These are phyloP conservation scores for Claviceps paspali DNA, from an alignment of 2,329 filamentous ascomycete species.

Conservation along the genomic window DNA sequence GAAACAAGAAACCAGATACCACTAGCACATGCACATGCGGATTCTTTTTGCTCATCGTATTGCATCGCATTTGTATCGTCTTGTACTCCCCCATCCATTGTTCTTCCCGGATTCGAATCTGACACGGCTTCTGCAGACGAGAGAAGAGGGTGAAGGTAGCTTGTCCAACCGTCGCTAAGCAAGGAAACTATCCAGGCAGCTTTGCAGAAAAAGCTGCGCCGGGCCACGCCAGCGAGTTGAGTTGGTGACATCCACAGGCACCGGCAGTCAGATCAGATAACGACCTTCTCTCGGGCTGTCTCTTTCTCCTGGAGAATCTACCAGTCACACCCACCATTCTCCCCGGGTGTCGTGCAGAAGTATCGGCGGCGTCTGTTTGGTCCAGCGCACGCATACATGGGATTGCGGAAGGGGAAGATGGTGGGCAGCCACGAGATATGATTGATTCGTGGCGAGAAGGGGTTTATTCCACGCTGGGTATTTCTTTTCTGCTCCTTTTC, in stretches of 20 bases:
- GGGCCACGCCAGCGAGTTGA: too few relatives aligned
- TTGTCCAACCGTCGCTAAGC: background rate
- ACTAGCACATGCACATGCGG: background rate
- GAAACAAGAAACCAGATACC: background rate
- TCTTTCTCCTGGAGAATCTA: too few relatives aligned
- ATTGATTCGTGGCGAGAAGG: background rate
- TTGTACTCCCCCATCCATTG: too few relatives aligned
- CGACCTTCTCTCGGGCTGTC: too few relatives aligned
- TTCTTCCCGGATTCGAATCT: background rate
- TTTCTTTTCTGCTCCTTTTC: background rate
- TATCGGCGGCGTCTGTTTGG: background rate
- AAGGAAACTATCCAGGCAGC: background rate
- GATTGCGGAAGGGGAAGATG: background rate
- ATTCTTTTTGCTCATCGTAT: too few relatives aligned
- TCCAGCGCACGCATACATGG: background rate
- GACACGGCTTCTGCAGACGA: background rate
- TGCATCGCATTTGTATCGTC: too few relatives aligned
- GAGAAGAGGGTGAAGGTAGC: background rate
- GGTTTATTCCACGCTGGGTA: background rate
- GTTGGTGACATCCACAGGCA: background rate
- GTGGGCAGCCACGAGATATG: background rate
- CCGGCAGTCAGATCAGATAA: background rate
- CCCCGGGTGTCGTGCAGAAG: too few relatives aligned
- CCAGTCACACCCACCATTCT: too few relatives aligned
- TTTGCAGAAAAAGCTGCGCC: too few relatives aligned